A percentile compares a stretch with the other conserved stretches of the same genome.
These are phyloP conservation scores for Miscanthus lutarioriparius DNA, from an alignment of 176 grass and related monocot species.

Conservation along the genomic window DNA sequence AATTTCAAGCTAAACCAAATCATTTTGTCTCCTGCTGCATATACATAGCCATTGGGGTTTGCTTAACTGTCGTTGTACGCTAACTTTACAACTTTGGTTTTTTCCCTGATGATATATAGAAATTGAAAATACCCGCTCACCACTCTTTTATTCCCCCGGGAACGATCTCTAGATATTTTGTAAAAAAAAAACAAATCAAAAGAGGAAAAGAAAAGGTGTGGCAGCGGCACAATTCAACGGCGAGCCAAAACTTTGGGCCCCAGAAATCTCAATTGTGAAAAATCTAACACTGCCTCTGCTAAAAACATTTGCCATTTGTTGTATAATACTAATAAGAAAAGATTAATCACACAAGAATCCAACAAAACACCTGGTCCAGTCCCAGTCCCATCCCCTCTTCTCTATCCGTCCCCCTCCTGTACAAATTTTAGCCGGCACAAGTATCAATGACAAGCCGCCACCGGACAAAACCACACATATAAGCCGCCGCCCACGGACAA, in stretches of 20 bases:
- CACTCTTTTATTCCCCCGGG: neutral
- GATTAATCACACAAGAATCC: slow-evolving; percentile 15
- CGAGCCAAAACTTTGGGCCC: slow-evolving; percentile 16
- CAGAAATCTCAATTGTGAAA: slow-evolving; percentile 4
- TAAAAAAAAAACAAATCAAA: neutral
- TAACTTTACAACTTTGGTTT: neutral
- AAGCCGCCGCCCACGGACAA: slow-evolving; percentile 48
- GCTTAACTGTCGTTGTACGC: neutral
- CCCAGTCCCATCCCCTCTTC: neutral
- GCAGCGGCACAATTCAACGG: neutral
- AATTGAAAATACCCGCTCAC: neutral
- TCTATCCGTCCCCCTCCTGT: neutral
- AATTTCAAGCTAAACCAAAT: neutral
- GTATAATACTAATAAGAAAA: neutral
- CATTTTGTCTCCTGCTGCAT: neutral
- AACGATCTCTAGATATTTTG: neutral
- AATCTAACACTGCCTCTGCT: neutral
- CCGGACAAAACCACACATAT: slow-evolving; percentile 49
- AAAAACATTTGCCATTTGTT: neutral
- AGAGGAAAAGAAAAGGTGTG: neutral
- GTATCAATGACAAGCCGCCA: slow-evolving; percentile 43
- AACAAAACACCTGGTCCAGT: slow-evolving; percentile 27
- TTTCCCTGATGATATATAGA: neutral
- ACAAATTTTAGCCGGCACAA: slow-evolving; percentile 43
- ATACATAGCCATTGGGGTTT: neutral